Evolutionary conservation across 2,329 filamentous ascomycete species (phyloP), one percentile per base, ranked within the genome.

Genomic region (Pseudopyricularia cyperi): DNA sequence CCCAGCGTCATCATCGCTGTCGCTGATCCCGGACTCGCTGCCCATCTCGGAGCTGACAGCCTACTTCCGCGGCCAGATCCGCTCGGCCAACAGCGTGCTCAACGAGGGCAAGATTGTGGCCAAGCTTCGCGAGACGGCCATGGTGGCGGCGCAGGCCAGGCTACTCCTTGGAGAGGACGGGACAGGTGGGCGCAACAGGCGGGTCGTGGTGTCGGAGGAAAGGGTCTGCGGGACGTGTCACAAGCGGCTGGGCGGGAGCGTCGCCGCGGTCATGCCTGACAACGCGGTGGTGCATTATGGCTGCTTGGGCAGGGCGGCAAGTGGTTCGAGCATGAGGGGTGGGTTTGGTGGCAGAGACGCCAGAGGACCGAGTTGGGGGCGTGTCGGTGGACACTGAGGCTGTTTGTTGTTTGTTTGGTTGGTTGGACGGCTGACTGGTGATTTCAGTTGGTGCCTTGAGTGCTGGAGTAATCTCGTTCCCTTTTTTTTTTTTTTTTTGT

Each of bases 41-140:
- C 84, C 89, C 0, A 80, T 97, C 7, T 73, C 77, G 35, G 80
- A 93, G 53, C 78, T 98, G 0, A 87, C 90, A 61, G 85, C 85
- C 14, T 98, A 98, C 68, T 97, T 98, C 73, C 81, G 83, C 35
- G 89, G 90, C 11, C 83, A 91, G 22, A 95, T 97, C 60, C 83
- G 93, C 19, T 82, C 84, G 11, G 89, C 89, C 51, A 96, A 89
- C 60, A 87, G 83, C 24, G 76, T 87, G 1, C 76, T 93, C 54
- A 91, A 90, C 59, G 84, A 93, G 66, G 81, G 84, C 32, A 80
- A 87, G 28, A 82, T 98, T 28, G 79, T 89, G 2, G 80, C 85
- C 2, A 82, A 82, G 1, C 69, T 98, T 58, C 77, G 88, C 46
- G 87, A 85, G 61, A 85, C 88, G 33, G 82, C 90, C 62, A 82